A percentile compares a stretch with the other conserved stretches of the same genome.
Conservation (phyloP, 805 yeast species). For the Starmerella potacharoeniae region DNA sequence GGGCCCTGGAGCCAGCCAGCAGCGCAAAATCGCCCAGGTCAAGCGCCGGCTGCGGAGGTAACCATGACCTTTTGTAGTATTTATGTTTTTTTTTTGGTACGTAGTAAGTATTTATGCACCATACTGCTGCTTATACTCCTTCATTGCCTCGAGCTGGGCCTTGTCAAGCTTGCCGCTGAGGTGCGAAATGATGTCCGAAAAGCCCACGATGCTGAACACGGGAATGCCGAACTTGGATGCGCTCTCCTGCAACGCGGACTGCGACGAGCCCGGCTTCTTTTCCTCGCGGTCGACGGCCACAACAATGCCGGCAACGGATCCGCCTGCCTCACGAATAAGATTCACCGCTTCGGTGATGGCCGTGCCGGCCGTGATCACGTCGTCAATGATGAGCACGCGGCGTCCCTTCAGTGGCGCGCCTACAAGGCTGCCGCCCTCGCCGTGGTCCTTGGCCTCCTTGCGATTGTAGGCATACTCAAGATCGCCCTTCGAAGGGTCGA, state of each 20-base stretch:
- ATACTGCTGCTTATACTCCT: conserved; percentile 25
- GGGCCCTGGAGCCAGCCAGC: conserved; percentile 1
- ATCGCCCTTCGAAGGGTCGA: conserved; percentile 53
- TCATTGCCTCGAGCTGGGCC: conserved; percentile 24
- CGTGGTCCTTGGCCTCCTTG: conserved; percentile 82
- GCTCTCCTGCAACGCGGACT: conserved; percentile 75
- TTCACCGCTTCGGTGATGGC: conserved; percentile 90
- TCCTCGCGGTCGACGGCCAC: conserved; percentile 96
- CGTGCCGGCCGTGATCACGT: conserved; percentile 97
- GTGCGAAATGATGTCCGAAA: conserved; percentile 61
- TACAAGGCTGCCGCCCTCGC: conserved; percentile 93
- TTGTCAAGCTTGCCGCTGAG: conserved; percentile 30
- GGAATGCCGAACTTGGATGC: conserved; percentile 65
- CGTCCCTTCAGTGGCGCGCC: conserved; percentile 68
- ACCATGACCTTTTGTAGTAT: background rate
- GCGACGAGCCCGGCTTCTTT: conserved; percentile 51
- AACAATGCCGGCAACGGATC: conserved; percentile 68
- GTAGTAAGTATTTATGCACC: conserved; percentile 18
- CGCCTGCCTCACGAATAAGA: conserved; percentile 59
- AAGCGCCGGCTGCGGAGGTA: conserved; percentile 11
- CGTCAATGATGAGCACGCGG: conserved; percentile 78
- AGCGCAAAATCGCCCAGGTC: conserved; percentile 17
- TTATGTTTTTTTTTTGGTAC: background rate
- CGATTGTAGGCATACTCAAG: conserved; percentile 90
- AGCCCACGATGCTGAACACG: conserved; percentile 65